phyloP scores from a whole-genome alignment of 2,329 filamentous ascomycete species.

The Botrytis aclada region DNA sequence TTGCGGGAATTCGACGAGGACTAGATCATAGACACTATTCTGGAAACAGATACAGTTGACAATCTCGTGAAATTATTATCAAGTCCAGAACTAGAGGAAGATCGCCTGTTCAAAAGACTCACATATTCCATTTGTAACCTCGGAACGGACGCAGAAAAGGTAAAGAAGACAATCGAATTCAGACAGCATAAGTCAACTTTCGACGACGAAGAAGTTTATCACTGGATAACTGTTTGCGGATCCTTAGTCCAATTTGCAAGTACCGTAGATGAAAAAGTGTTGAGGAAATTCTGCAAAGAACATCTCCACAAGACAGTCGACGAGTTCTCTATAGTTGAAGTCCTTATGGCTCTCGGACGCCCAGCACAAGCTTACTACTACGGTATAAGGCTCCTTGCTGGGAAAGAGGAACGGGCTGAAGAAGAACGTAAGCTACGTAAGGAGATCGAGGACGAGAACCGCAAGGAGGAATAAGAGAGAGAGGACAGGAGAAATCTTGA shows the following conservation, averaged over 20 bases:
- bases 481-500: not conserved
- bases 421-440: not conserved
- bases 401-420: not conserved
- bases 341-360: not conserved
- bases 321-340: not conserved
- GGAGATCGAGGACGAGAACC: not conserved
- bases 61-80: not conserved
- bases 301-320: not conserved
- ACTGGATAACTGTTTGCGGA: slow-evolving; percentile 9
- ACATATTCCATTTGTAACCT: slow-evolving; percentile 4
- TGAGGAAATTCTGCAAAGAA: not conserved
- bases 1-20: not conserved
- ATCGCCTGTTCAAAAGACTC: not conserved
- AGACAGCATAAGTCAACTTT: slow-evolving; percentile 14
- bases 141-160: not conserved
- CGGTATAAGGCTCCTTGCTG: not conserved
- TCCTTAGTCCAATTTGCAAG: not conserved
- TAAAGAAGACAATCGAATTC: slow-evolving; percentile 16
- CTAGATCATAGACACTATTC: not conserved
- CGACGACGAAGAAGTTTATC: slow-evolving; percentile 4
- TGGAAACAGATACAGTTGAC: not conserved
- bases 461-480: not conserved
- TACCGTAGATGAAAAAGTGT: not conserved
- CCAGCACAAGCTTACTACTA: slow-evolving; percentile 12
- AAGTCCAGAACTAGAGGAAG: not conserved